Evolutionary conservation across 2,329 filamentous ascomycete genomes (phyloP), one percentile per base, ranked within the genome.

Genomic region (Colletotrichum phormii): DNA sequence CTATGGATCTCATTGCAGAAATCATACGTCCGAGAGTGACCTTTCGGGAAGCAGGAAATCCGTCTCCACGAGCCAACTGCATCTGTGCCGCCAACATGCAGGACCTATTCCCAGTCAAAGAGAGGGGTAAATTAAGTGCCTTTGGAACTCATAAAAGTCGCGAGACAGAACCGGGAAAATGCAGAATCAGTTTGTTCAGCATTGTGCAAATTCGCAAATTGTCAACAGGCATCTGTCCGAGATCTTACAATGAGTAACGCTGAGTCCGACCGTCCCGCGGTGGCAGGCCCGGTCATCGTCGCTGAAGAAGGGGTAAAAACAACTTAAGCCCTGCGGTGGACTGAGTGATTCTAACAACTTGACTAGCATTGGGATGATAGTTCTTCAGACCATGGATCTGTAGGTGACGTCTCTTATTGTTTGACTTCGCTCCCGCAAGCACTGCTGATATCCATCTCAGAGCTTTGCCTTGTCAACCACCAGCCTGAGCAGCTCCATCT

Each of bases 401-500:
- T 67, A 51, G n/a, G 62, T 22, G 12, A 18, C 0, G 13, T 4
- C 4, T 24, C 5, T 12, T 22, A 53, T 22, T 58, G 6, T 15
- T 67, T 6, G 15, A 33, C 18, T 12, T 6, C 3, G 2, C 3
- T 13, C 2, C 31, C 26, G 18, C 15, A 29, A 46, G 6, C 13
- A 8, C 5, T 12, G 2, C 31, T 64, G 12, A 54, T 15, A 2
- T 9, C 2, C 18, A 13, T 2, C 24, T 13, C 12, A 71, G 64
- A 71, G 22, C 7, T 29, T 62, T 6, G 64, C 37, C 1, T 61
- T 63, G 6, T 71, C 68, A 24, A 71, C 11, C 4, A 51, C 55
- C 6, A 71, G 55, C 24, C 0, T 62, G 2, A 26, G 33, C 18
- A 57, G 35, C 12, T 71, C 68, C 4, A 82, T 84, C 51, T 67